Evolutionary conservation across 164 flowering plant species (phyloP).

Genomic region (Houttuynia cordata): DNA sequence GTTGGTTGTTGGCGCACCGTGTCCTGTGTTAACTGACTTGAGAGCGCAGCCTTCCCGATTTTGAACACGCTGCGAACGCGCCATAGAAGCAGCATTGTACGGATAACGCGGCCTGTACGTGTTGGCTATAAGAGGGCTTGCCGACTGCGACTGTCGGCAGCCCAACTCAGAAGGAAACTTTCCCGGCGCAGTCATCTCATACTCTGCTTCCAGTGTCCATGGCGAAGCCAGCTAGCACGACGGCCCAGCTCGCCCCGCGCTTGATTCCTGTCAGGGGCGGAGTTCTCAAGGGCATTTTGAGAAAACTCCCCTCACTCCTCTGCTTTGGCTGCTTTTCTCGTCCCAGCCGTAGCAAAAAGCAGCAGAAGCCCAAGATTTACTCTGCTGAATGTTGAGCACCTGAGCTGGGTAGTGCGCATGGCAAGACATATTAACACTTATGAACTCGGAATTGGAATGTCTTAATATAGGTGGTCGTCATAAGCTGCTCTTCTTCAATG

Average conservation of each 20-base stretch:
- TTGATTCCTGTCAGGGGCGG: constrained; percentile 1
- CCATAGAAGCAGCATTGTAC: neutral
- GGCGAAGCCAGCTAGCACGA: neutral
- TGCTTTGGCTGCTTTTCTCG: neutral
- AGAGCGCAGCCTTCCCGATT: too few species aligned
- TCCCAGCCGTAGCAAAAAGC: too few species aligned
- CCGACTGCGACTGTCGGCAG: neutral
- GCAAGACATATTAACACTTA: neutral
- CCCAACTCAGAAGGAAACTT: neutral
- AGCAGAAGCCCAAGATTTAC: neutral
- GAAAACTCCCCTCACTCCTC: neutral
- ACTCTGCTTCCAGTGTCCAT: neutral
- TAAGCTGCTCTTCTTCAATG: neutral
- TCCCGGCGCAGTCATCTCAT: too few species aligned
- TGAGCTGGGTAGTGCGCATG: too few species aligned
- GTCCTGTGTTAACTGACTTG: too few species aligned
- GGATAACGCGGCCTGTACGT: neutral
- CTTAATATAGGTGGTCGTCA: too few species aligned
- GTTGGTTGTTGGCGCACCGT: too few species aligned
- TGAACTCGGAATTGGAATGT: neutral
- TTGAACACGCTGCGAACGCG: too few species aligned
- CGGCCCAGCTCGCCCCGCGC: neutral
- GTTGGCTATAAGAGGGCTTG: neutral
- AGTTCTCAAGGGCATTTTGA: constrained; percentile 1
- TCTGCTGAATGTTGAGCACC: neutral